Evolutionary conservation across 208 protist genomes (phyloP), one percentile per base, ranked within the genome.

Genomic region (Phytomonas sp.): DNA sequence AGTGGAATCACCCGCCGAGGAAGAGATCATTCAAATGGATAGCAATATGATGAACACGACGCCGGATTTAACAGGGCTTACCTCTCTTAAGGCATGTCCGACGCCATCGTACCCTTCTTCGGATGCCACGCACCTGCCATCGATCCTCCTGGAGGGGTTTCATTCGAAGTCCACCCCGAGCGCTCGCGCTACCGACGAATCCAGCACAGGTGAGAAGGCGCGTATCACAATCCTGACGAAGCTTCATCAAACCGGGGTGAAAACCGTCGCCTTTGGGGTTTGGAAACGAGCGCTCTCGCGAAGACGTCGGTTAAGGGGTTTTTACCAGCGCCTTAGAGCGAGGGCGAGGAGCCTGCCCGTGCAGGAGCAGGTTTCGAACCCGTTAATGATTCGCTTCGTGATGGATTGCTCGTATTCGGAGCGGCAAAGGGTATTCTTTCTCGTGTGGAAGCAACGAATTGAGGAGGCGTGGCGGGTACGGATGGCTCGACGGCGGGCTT

Each of bases 341-440:
- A 51, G 40, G 40, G 20, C 20, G 40, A 51, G 20, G 40, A 17
- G 13, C 13, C 2, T 15, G 13, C 40, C 40, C 13, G 20, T 51
- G 20, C 40, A 23, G 3, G 13, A 20, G 40, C 3, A 15, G 13
- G 40, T 51, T 20, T 51, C 40, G 26, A 75, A 68, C 28, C 76
- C 67, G 0, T 72, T 66, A 0, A 75, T 75, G 71, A 33, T 56
- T n/a, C 71, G 72, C 6, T 31, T 79, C n/a, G 62, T 84, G 26
- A 20, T 53, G 17, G 71, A 74, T 28, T 60, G 83, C 30, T 72
- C 83, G 17, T 84, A 85, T 61, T 72, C 71, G 1, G 76, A 82
- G 43, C 74, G 83, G 4, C 85, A 88, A 66, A 76, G 83, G n/a
- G 68, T 73, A 40, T 82, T 78, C 61, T 87, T 87, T 36, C 65